Conservation (phyloP, 352 stramenopile species). For the Pythium chondricola region DNA sequence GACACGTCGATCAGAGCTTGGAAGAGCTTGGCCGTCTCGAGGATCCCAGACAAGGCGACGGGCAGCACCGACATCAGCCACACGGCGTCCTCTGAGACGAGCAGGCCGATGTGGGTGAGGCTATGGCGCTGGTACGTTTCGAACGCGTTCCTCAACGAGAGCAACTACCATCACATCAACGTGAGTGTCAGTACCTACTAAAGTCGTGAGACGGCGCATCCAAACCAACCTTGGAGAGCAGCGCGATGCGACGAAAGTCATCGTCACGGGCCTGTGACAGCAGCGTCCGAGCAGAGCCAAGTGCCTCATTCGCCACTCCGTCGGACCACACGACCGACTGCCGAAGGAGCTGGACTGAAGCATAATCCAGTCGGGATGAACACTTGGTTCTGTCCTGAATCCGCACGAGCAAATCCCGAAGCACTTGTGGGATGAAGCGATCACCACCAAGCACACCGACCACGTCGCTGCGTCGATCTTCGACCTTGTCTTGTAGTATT, state of each 20-base stretch:
- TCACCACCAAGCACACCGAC: conserved; percentile 1
- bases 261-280: no score
- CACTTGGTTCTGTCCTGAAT: not conserved
- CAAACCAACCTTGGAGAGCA: no score
- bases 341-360: conserved; percentile 2
- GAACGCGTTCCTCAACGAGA: conserved; percentile 2
- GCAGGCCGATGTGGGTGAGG: not conserved
- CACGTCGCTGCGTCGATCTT: not conserved
- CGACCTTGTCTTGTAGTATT: not conserved
- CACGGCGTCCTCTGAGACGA: not conserved
- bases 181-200: not conserved
- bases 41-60: conserved; percentile 2
- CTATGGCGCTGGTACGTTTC: conserved; percentile 4
- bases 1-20: not conserved
- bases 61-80: conserved; percentile 9
- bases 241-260: no score
- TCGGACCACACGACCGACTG: not conserved
- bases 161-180: not conserved
- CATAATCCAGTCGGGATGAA: not conserved
- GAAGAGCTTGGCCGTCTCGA: conserved; percentile 5
- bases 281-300: no score
- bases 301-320: not conserved
- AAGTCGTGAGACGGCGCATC: no score
- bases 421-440: not conserved
- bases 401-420: not conserved